Base-by-base conservation (phyloP, 2,329 filamentous ascomycete genomes). In the Dactylellina haptotyla region DNA sequence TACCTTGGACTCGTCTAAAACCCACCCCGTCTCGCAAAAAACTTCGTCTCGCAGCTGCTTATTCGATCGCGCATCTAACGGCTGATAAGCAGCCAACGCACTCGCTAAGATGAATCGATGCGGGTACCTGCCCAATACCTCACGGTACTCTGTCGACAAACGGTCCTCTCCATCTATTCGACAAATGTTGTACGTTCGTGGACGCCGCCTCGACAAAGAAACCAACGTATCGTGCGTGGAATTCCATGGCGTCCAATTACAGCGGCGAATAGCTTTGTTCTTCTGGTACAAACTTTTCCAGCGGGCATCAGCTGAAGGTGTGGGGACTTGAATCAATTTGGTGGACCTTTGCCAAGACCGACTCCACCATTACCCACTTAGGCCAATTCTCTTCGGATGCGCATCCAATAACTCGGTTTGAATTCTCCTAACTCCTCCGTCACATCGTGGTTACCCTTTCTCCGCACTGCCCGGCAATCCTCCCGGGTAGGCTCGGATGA, bases 381-480 rank as follows among this genome's bases (percentile, higher is more conserved):
- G 62, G 39, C 59, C 18, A 37, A 37, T 16, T 46, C 20, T 51
- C 39, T 53, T 66, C 61, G 61, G 69, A 66, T 66, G 58, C 69
- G 59, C 69, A 61, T 73, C 69, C 69, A 73, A 66, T 66, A 73
- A 65, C 53, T 73, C 61, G 69, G 69, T 73, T 73, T 61, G 59
- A 66, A 73, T 66, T 73, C 54, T 73, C 59, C 61, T 66, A 61
- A 66, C 45, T 54, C 39, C 61, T 73, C 69, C 69, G 54, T 61
- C 56, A 34, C 56, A 59, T 18, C 56, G 20, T 46, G 59, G 69
- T 61, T 73, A 25, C 20, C 30, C n/a, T 65, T 72, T 56, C 69
- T 59, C 59, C 69, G 66, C 61, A 57, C 26, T 41, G 18, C 45
- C 54, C 64, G 51, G 48, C 48, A 25, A 34, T 51, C 25, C 43